Base-by-base conservation (phyloP, 2,329 filamentous ascomycete species). In the Daldinia sp. region DNA sequence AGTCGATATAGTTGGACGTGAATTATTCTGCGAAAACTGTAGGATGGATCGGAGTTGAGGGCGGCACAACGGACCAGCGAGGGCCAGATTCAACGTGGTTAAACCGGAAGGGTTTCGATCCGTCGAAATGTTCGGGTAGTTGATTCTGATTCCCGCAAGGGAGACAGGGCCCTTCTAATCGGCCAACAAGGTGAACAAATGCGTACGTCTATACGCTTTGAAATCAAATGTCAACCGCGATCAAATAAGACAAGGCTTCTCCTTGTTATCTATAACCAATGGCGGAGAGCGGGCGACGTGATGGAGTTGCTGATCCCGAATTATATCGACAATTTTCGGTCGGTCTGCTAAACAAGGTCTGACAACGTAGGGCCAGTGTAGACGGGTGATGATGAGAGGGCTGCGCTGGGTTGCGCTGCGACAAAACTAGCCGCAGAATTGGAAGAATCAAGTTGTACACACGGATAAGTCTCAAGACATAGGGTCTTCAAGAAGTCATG, bases 1-100 rank as follows among this genome's bases (percentile, higher is more conserved):
- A 60, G 44, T 65, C 37, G 59, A 55, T 41, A 26, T 63, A 57
- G 37, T 56, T 60, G 23, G 50, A 26, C 30, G 42, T 57, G 59
- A 51, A 58, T 67, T 41, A 56, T 46, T 62, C 44, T 26, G n/a
- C 20, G 28, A 42, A 37, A 26, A 44, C 30, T 39, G 41, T 62
- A 30, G 51, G 46, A 63, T 58, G 18, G 23, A 65, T 69, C 56
- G 58, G 53, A 30, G 30, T 69, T 60, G 66, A 72, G 65, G 67
- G 69, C 51, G 68, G 65, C 73, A 73, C 69, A 63, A 65, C 71
- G 68, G 63, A 64, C 64, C 65, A 72, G 68, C 70, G 65, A 72
- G 62, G 63, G 69, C 68, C 69, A 71, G 63, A 60, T 44, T 62
- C 55, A 70, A 72, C 53, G 71, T 72, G 71, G 62, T 71, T 70